These are phyloP conservation scores for Didymella pinodella DNA, from an alignment of 2,329 filamentous ascomycete species.

Conservation along the genomic window DNA sequence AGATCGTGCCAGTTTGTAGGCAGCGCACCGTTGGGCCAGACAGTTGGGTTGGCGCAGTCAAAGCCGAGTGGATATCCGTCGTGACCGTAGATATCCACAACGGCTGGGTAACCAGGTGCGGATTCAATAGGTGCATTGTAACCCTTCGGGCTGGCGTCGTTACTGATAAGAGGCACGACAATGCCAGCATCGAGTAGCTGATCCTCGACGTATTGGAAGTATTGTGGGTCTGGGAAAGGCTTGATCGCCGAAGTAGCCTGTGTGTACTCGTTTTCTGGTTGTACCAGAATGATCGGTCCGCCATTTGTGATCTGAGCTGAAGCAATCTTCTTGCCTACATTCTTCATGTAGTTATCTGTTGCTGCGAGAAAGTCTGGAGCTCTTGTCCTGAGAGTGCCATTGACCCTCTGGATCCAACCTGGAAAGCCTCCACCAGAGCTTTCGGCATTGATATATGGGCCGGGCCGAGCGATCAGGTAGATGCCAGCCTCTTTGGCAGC, in stretches of 20 bases:
- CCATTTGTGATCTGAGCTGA: slow-evolving; percentile 82
- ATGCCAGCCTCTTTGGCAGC: slow-evolving; percentile 76
- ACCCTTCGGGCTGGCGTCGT: slow-evolving; percentile 70
- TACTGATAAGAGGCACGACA: slow-evolving; percentile 76
- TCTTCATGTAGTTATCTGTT: slow-evolving; percentile 71
- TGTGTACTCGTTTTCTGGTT: slow-evolving; percentile 84
- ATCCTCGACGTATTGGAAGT: slow-evolving; percentile 74
- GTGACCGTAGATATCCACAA: slow-evolving; percentile 71
- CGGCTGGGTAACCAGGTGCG: slow-evolving; percentile 63
- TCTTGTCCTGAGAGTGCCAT: slow-evolving; percentile 69
- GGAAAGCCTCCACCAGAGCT: slow-evolving; percentile 79
- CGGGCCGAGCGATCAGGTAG: slow-evolving; percentile 74
- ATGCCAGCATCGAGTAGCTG: slow-evolving; percentile 74
- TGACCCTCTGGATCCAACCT: slow-evolving; percentile 77
- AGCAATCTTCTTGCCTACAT: slow-evolving; percentile 72
- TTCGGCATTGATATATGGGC: slow-evolving; percentile 83
- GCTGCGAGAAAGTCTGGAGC: slow-evolving; percentile 69
- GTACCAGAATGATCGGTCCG: slow-evolving; percentile 78
- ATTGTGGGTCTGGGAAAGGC: slow-evolving; percentile 70
- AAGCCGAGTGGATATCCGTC: slow-evolving; percentile 61
- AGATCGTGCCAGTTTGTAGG: slow-evolving; percentile 63
- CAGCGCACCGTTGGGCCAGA: slow-evolving; percentile 66
- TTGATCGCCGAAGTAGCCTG: slow-evolving; percentile 56
- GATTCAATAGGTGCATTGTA: slow-evolving; percentile 59
- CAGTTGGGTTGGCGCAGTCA: slow-evolving; percentile 67